Evolutionary conservation across 2,329 filamentous ascomycete species (phyloP), one percentile per base, ranked within the genome.

Genomic region (Phaeosphaeriaceae sp.): DNA sequence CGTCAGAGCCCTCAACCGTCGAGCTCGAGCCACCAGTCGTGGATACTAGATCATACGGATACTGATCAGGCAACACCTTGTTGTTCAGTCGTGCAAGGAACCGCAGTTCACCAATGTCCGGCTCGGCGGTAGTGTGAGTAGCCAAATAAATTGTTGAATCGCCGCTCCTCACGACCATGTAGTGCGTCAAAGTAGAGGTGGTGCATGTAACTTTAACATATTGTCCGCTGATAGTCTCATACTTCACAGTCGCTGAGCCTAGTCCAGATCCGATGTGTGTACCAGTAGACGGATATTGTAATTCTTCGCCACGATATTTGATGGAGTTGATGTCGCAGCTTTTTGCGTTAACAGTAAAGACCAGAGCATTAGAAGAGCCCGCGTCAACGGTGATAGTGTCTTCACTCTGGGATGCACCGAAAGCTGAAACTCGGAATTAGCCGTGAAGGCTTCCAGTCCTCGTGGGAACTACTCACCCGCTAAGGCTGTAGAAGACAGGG

Each of bases 241-340:
- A 83, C 51, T 79, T 82, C 7, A 90, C 86, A 9, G 81, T 84
- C 7, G 85, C 84, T 2, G 81, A 80, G n/a, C 86, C 86, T 1
- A 88, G 80, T 10, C 86, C 86, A 17, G 85, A 88, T 24, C 79
- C 78, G 56, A 89, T 85, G 54, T 88, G 86, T n/a, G 83, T 84
- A 22, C 80, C 80, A 47, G 80, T 81, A 48, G 74, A 72, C 7
- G 75, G 61, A 63, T 86, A 85, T 72, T 89, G 88, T 7, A 87
- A 81, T 69, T 90, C 85, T 45, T 81, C 80, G 58, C 85, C 84
- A 22, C 84, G 83, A 69, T 83, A 89, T 53, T 83, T 82, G 71
- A 90, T 85, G 0, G 86, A 89, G 15, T 82, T 88, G 71, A 90
- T 86, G 64, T 89, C 88, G 63, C 87, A 89, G 70, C 78, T 88